A percentile compares a stretch with the other conserved stretches of the same genome.
phyloP scores from a whole-genome alignment of 371 early-diverging fungal genomes.

The Entomophthora muscae region DNA sequence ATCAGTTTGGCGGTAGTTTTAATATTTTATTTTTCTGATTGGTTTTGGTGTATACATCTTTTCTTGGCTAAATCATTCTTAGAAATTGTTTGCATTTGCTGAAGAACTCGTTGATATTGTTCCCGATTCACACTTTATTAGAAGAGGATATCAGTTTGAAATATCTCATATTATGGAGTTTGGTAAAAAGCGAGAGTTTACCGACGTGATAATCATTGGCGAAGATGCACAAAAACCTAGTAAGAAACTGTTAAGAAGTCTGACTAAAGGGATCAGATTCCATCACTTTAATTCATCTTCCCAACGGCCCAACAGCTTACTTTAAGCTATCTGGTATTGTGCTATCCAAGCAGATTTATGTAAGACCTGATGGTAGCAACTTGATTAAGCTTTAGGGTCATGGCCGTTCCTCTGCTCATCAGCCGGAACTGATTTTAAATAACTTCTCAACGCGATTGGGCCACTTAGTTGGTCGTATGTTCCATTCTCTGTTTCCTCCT shows the following conservation, averaged over 20 bases:
- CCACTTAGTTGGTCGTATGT: slow-evolving; percentile 90
- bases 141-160: slow-evolving; percentile 70
- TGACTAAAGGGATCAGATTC: slow-evolving; percentile 27
- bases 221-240: slow-evolving; percentile 82
- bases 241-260: slow-evolving; percentile 18
- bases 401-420: slow-evolving; percentile 63
- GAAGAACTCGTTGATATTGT: slow-evolving; percentile 79
- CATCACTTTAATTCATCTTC: slow-evolving; percentile 84
- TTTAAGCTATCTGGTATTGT: slow-evolving; percentile 76
- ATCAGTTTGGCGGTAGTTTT: too few relatives aligned
- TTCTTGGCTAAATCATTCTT: too few relatives aligned
- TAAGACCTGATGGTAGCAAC: too few relatives aligned
- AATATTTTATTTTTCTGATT: too few relatives aligned
- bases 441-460: slow-evolving; percentile 96
- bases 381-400: slow-evolving; percentile 46
- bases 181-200: slow-evolving; percentile 72
- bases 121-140: slow-evolving; percentile 79
- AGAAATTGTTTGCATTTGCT: slow-evolving; percentile 60
- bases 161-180: slow-evolving; percentile 80
- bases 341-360: slow-evolving; percentile 58
- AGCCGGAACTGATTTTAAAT: slow-evolving; percentile 94
- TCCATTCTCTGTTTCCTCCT: slow-evolving; percentile 91
- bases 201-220: slow-evolving; percentile 79
- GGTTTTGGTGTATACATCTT: too few relatives aligned
- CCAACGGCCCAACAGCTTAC: slow-evolving; percentile 92